phyloP scores from a whole-genome alignment of 495 filamentous ascomycete species.

The Hyaloscypha finlandica region DNA sequence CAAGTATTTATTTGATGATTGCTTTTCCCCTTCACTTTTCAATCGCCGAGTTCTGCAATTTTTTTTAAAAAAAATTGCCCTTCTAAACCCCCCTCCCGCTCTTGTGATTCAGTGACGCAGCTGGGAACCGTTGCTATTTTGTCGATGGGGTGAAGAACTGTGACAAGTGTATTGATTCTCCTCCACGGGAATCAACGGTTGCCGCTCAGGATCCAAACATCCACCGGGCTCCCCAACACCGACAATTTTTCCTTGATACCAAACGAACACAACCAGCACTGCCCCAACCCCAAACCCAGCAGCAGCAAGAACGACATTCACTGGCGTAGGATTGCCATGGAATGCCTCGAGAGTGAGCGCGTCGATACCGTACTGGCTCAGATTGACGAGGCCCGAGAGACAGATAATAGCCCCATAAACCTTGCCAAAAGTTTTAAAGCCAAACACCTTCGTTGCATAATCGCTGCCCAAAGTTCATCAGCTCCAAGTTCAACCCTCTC shows the following conservation, averaged over 20 bases:
- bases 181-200: constrained; percentile 1
- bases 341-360: constrained; percentile 74
- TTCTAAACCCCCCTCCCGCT: too few relatives aligned
- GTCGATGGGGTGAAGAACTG: too few relatives aligned
- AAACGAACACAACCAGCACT: constrained; percentile 60
- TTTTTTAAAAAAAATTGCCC: too few relatives aligned
- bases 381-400: constrained; percentile 81
- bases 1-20: too few relatives aligned
- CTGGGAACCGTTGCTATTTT: too few relatives aligned
- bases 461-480: constrained; percentile 42
- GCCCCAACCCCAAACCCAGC: constrained; percentile 60
- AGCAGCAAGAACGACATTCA: constrained; percentile 69
- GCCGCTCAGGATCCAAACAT: neutral
- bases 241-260: constrained; percentile 20
- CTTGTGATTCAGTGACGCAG: too few relatives aligned
- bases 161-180: too few relatives aligned
- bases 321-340: constrained; percentile 69
- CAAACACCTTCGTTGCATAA: constrained; percentile 93
- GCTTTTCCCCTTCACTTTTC: too few relatives aligned
- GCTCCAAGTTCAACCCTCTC: too few relatives aligned
- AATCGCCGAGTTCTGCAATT: too few relatives aligned
- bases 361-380: constrained; percentile 83
- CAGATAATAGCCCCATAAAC: constrained; percentile 96
- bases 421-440: constrained; percentile 90
- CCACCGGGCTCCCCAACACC: neutral